Evolutionary conservation across 176 grass and related monocot species (phyloP).

Genomic region (Carex kokanica): DNA sequence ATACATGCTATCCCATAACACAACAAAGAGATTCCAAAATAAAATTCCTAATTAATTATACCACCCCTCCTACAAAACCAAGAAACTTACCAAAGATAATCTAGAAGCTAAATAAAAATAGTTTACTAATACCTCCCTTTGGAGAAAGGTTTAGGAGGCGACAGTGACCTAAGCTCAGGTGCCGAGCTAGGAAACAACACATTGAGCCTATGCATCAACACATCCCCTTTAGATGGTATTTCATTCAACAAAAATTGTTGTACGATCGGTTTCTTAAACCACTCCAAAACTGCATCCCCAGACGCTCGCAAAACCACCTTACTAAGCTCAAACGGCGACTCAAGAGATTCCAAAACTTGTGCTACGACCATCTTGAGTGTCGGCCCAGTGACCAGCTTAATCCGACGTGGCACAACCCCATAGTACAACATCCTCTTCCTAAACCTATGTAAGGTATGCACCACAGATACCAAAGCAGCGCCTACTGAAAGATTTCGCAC

Average conservation of each 20-base stretch:
- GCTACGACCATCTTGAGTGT: constrained; percentile 90
- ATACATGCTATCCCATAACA: not conserved
- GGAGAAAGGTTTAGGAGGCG: constrained; percentile 50
- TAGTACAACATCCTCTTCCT: constrained; percentile 98
- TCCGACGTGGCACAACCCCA: constrained; percentile 70
- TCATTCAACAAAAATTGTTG: constrained; percentile 97
- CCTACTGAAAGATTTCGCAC: constrained; percentile 68
- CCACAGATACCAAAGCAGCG: constrained; percentile 53
- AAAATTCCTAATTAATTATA: not conserved
- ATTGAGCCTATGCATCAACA: constrained; percentile 94
- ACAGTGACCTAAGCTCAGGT: constrained; percentile 58
- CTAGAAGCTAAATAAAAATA: not conserved
- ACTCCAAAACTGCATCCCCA: constrained; percentile 65
- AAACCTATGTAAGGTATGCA: constrained; percentile 86
- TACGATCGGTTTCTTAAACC: constrained; percentile 97
- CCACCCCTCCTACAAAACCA: not conserved
- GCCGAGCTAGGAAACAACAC: constrained; percentile 85
- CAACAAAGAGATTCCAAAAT: not conserved
- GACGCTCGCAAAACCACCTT: constrained; percentile 83
- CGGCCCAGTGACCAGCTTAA: constrained; percentile 85
- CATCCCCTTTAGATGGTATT: constrained; percentile 81
- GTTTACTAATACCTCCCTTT: constrained; percentile 44
- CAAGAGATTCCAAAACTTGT: constrained; percentile 57
- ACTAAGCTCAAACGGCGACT: constrained; percentile 84
- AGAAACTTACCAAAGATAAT: not conserved